A percentile compares a stretch with the other conserved stretches of the same genome.
These are phyloP conservation scores for Sphagnum contortum DNA, from an alignment of 225 moss, liverwort and hornwort species.

Conservation along the genomic window DNA sequence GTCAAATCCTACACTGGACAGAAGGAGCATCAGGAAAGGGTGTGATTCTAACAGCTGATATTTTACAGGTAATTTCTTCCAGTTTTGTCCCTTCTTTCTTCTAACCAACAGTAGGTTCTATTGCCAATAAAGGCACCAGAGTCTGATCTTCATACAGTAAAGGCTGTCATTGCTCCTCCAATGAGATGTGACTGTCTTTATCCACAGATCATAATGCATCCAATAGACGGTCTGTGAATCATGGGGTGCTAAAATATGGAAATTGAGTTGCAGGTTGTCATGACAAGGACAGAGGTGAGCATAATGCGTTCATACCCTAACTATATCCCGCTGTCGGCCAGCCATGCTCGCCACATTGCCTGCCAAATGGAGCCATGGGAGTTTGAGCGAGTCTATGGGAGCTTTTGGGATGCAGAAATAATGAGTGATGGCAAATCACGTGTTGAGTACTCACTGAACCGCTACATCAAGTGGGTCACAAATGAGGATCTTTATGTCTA, in stretches of 20 bases:
- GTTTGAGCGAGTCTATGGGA: slow-evolving; percentile 71
- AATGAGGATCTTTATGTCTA: slow-evolving; percentile 46
- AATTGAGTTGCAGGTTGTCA: too few relatives aligned
- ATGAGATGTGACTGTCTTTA: too few relatives aligned
- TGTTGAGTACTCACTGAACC: slow-evolving; percentile 54
- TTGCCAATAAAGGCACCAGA: too few relatives aligned
- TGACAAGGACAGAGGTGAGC: slow-evolving; percentile 19
- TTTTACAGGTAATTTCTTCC: slow-evolving; percentile 39
- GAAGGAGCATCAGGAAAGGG: slow-evolving; percentile 65
- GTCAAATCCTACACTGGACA: slow-evolving; percentile 63
- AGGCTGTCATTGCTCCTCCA: too few relatives aligned
- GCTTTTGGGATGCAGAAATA: slow-evolving; percentile 57
- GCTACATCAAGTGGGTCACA: slow-evolving; percentile 59
- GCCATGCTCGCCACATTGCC: slow-evolving; percentile 45
- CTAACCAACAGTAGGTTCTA: neutral
- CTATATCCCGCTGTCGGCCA: slow-evolving; percentile 57
- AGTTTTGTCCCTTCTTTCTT: neutral
- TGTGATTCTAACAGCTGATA: slow-evolving; percentile 57
- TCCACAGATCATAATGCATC: too few relatives aligned
- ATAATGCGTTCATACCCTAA: slow-evolving; percentile 95
- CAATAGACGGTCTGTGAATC: too few relatives aligned
- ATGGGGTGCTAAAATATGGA: too few relatives aligned
- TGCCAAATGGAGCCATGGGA: slow-evolving; percentile 36
- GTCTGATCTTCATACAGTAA: too few relatives aligned
- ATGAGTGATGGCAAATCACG: slow-evolving; percentile 46